These are phyloP conservation scores for Fusarium brevicatenulatum DNA, from an alignment of 2,329 filamentous ascomycete genomes.

Conservation along the genomic window DNA sequence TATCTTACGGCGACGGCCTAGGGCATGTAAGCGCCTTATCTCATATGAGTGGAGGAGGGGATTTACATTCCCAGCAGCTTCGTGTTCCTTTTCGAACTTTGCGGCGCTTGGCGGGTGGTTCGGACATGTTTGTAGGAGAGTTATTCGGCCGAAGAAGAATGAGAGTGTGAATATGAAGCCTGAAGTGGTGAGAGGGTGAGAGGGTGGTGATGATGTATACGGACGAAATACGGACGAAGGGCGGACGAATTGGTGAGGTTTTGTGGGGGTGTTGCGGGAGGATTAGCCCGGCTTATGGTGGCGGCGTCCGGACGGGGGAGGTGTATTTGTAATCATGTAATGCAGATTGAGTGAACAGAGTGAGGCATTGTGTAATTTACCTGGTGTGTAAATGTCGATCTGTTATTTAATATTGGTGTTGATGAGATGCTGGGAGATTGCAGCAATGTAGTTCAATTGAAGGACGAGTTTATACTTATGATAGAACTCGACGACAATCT, in stretches of 20 bases:
- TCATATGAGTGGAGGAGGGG: not conserved
- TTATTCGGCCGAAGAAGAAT: constrained; percentile 41
- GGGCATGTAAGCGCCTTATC: not conserved
- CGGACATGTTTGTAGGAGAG: constrained; percentile 19
- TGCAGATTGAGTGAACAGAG: not conserved
- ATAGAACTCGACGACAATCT: not conserved
- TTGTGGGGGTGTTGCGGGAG: not conserved
- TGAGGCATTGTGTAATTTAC: accelerated
- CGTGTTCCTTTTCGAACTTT: constrained; percentile 66
- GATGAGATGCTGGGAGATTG: too few species aligned
- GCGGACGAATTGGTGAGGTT: constrained; percentile 24
- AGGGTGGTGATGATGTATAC: not conserved
- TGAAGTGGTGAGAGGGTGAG: not conserved
- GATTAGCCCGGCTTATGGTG: constrained; percentile 24
- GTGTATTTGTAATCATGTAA: constrained; percentile 13
- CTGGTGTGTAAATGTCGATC: not conserved
- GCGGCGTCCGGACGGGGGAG: constrained; percentile 34
- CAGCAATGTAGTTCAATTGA: not conserved
- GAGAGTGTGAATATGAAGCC: not conserved
- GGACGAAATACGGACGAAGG: constrained; percentile 27
- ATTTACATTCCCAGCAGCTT: constrained; percentile 69
- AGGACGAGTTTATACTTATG: not conserved
- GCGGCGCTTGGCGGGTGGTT: constrained; percentile 38
- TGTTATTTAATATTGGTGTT: too few species aligned
- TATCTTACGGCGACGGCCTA: constrained; percentile 60